Base-by-base conservation (phyloP, 345 rosid species). In the Moricandia arvensis region DNA sequence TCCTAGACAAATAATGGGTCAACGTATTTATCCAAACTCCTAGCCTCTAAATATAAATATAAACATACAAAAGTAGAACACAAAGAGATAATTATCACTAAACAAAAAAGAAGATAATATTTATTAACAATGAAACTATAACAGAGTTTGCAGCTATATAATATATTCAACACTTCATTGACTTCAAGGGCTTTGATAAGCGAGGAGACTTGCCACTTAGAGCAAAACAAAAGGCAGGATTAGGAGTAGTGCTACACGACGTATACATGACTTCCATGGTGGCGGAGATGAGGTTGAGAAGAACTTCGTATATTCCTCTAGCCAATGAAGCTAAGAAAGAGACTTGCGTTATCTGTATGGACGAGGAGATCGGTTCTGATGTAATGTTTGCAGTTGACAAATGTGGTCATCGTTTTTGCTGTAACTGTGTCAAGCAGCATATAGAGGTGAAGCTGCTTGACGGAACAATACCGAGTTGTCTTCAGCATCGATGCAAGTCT, bases 381-480 rank as follows among this genome's bases (percentile, higher is more conserved):
- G 68, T 58, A 78, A 85, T 90, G 78, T 89, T 89, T 77, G 57
- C 83, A 2, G 83, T 93, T 71, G 86, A 82, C 65, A 76, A 78
- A 8, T 91, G 96, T 68, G 47, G 66, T 55, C 94, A 90, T 45
- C 75, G 87, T 4, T 90, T 78, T 54, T 93, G 96, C 76, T 71
- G 80, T 68, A 69, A 87, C 66, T 92, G 96, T 73, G 86, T 90
- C 85, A 92, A 77, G 65, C 85, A 80, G 75, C 92, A 90, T 51
- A 82, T 86, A 18, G 89, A 88, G 77, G 87, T 75, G 65, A 87
- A 85, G 77, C 72, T 92, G 68, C 90, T 85, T 63, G 77, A 85
- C 55, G 88, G 84, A 35, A 76, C 74, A 63, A 67, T 77, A 69
- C 85, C 91, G 9, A 82, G 63, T 21, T 88, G 93, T 70, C 97